phyloP scores from a whole-genome alignment of 768 basidiomycete species.

The Lentinus tigrinus region DNA sequence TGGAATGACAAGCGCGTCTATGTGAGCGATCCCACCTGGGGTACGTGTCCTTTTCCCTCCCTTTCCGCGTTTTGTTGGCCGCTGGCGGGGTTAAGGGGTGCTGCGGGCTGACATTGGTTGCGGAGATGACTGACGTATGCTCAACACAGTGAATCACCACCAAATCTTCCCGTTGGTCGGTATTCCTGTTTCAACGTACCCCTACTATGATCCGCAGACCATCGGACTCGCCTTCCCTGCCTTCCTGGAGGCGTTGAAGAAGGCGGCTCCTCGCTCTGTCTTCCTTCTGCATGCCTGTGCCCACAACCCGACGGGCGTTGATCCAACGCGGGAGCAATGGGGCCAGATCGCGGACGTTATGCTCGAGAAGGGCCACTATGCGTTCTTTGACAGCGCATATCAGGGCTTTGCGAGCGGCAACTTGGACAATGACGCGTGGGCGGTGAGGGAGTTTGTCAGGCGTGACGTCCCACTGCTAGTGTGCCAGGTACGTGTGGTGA shows the following conservation, averaged over 20 bases:
- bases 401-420: slow-evolving; percentile 96
- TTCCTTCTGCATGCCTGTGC: slow-evolving; percentile 93
- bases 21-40: slow-evolving; percentile 94
- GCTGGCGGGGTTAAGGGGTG: neutral
- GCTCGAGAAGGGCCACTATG: slow-evolving; percentile 72
- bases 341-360: slow-evolving; percentile 69
- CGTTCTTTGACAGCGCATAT: slow-evolving; percentile 95
- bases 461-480: slow-evolving; percentile 74
- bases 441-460: slow-evolving; percentile 84
- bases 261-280: slow-evolving; percentile 73
- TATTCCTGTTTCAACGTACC: slow-evolving; percentile 81
- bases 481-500: slow-evolving; percentile 73
- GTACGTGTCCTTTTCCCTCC: slow-evolving; percentile 42
- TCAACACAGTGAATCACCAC: slow-evolving; percentile 76
- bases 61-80: neutral
- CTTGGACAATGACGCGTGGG: slow-evolving; percentile 88
- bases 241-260: slow-evolving; percentile 56
- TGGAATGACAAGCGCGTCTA: slow-evolving; percentile 62
- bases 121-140: neutral
- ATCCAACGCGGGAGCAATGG: slow-evolving; percentile 91
- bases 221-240: slow-evolving; percentile 82
- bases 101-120: slow-evolving; percentile 1
- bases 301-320: slow-evolving; percentile 96
- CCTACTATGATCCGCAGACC: slow-evolving; percentile 92
- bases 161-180: slow-evolving; percentile 91